phyloP scores from a whole-genome alignment of 495 filamentous ascomycete species.

The Gamarada debralockiae region DNA sequence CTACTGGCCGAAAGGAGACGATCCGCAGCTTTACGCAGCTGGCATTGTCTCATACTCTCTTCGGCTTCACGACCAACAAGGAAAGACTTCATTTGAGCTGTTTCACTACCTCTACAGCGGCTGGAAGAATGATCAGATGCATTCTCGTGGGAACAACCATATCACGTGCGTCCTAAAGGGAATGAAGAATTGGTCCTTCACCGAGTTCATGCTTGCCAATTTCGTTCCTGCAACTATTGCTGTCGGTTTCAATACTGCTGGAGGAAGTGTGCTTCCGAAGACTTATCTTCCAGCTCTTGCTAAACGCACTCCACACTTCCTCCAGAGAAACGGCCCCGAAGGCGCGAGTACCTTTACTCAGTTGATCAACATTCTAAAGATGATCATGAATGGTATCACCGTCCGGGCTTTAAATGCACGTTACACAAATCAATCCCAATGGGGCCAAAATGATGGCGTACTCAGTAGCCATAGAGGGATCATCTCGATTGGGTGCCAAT shows the following conservation, averaged over 20 bases:
- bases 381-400: slow-evolving; percentile 10
- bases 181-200: slow-evolving; percentile 34
- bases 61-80: slow-evolving; percentile 37
- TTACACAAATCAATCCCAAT: too few species aligned
- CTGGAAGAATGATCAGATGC: slow-evolving; percentile 44
- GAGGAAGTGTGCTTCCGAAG: slow-evolving; percentile 6
- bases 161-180: slow-evolving; percentile 34
- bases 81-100: slow-evolving; percentile 37
- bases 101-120: slow-evolving; percentile 48
- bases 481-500: slow-evolving; percentile 2
- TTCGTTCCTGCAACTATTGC: slow-evolving; percentile 16
- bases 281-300: slow-evolving; percentile 11
- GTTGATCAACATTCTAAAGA: slow-evolving; percentile 14
- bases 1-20: slow-evolving; percentile 44
- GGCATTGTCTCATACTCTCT: slow-evolving; percentile 46
- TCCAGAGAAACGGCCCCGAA: neutral
- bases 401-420: too few species aligned
- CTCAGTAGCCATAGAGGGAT: slow-evolving; percentile 1
- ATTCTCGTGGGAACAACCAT: slow-evolving; percentile 36
- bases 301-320: neutral
- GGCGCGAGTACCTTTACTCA: neutral
- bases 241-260: slow-evolving; percentile 9
- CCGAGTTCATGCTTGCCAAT: slow-evolving; percentile 32
- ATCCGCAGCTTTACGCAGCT: slow-evolving; percentile 44
- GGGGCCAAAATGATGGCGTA: neutral